Evolutionary conservation across 2,329 filamentous ascomycete species (phyloP).

Genomic region (Cladorrhinum sp.): DNA sequence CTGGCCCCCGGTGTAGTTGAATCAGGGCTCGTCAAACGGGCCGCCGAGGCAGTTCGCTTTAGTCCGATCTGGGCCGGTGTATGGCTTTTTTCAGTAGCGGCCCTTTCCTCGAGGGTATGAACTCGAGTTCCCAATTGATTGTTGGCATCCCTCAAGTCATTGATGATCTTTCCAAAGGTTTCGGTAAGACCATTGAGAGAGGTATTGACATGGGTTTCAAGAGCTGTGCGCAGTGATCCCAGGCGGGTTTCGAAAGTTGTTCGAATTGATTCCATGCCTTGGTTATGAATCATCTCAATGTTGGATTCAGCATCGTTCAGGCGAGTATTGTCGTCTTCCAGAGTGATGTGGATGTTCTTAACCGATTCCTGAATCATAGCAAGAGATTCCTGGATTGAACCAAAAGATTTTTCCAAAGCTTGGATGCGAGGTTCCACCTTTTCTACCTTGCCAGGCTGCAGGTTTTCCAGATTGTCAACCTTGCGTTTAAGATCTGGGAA

Average conservation of each 20-base stretch:
- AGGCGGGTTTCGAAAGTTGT: not conserved
- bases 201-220: not conserved
- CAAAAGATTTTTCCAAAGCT: not conserved
- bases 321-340: not conserved
- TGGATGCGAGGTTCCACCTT: constrained; percentile 10
- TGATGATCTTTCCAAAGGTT: not conserved
- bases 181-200: not conserved
- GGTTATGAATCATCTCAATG: not conserved
- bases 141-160: not conserved
- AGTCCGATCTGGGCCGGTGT: not conserved
- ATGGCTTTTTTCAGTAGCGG: not conserved
- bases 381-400: not conserved
- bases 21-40: not conserved
- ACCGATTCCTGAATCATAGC: not conserved
- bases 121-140: not conserved
- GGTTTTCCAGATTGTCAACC: constrained; percentile 4
- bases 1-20: not conserved
- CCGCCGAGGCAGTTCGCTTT: not conserved
- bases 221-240: not conserved
- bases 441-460: not conserved
- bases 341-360: not conserved
- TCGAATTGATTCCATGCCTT: not conserved
- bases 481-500: constrained; percentile 13
- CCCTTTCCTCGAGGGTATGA: not conserved
- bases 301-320: not conserved